These are phyloP conservation scores for Oryza brachyantha DNA, from an alignment of 176 grass and related monocot genomes.

Conservation along the genomic window DNA sequence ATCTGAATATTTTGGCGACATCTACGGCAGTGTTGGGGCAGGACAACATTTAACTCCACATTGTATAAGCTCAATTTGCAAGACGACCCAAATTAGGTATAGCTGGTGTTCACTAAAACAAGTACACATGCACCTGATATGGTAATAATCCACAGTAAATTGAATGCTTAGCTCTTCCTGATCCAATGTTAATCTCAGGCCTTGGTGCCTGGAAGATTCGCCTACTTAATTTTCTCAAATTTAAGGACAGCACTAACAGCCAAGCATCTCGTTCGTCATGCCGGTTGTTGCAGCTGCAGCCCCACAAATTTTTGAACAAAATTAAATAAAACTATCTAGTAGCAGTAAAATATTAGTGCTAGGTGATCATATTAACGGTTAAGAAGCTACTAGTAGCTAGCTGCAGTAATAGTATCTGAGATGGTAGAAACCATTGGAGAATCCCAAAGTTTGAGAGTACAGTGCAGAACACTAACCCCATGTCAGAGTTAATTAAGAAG, in stretches of 20 bases:
- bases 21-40: neutral
- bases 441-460: slow-evolving; percentile 29
- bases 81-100: neutral
- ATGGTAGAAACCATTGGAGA: neutral
- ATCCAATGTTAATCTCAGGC: slow-evolving; percentile 9
- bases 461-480: neutral
- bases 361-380: neutral
- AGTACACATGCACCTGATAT: neutral
- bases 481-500: slow-evolving; percentile 32
- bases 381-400: slow-evolving; percentile 15
- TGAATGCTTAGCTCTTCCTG: neutral
- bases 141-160: neutral
- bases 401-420: neutral
- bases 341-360: neutral
- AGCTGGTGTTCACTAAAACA: neutral
- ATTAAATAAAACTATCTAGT: neutral
- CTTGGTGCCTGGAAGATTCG: neutral
- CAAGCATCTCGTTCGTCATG: neutral
- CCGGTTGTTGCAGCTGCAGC: neutral
- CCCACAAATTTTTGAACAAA: neutral
- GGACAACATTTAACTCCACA: neutral
- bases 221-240: neutral
- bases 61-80: neutral
- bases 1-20: too few relatives aligned
- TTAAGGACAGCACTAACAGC: neutral